Conservation (phyloP, 2,329 filamentous ascomycete species). For the Anthostomella pinea region DNA sequence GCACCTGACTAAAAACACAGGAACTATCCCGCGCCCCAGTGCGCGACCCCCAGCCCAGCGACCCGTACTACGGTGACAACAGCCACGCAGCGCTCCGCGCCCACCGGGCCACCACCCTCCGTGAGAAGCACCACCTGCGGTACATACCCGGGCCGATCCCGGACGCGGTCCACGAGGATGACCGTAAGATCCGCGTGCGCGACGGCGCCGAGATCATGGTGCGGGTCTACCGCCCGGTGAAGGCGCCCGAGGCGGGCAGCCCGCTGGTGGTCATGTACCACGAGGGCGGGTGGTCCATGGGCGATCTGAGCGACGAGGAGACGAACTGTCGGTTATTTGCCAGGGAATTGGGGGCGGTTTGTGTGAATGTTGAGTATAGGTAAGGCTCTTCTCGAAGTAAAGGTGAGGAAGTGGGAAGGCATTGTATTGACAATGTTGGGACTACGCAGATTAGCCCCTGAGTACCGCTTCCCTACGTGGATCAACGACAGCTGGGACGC, state of each 20-base stretch:
- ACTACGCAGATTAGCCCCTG: conserved; percentile 43
- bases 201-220: conserved; percentile 32
- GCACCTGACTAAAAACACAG: conserved; percentile 9
- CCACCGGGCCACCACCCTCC: conserved; percentile 24
- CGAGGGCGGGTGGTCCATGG: conserved; percentile 35
- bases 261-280: conserved; percentile 35
- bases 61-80: conserved; percentile 22
- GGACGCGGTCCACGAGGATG: conserved; percentile 26
- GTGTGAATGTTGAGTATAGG: conserved; percentile 41
- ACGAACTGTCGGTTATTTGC: conserved; percentile 31
- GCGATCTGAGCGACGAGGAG: conserved; percentile 32
- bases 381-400: conserved; percentile 7
- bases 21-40: conserved; percentile 18
- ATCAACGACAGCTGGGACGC: conserved; percentile 44
- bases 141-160: conserved; percentile 26
- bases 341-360: conserved; percentile 35
- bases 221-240: conserved; percentile 32
- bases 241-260: conserved; percentile 10
- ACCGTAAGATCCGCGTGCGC: conserved; percentile 32
- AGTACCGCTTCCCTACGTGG: conserved; percentile 43
- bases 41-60: no score
- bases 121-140: conserved; percentile 28
- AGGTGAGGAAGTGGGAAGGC: neutral
- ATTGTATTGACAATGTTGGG: neutral
- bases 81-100: conserved; percentile 17